Percentiles rank a stretch among this genome's conserved stretches.
Evolutionary conservation across 345 rosid genomes (phyloP).

Genomic region (Eucalyptus sp.): DNA sequence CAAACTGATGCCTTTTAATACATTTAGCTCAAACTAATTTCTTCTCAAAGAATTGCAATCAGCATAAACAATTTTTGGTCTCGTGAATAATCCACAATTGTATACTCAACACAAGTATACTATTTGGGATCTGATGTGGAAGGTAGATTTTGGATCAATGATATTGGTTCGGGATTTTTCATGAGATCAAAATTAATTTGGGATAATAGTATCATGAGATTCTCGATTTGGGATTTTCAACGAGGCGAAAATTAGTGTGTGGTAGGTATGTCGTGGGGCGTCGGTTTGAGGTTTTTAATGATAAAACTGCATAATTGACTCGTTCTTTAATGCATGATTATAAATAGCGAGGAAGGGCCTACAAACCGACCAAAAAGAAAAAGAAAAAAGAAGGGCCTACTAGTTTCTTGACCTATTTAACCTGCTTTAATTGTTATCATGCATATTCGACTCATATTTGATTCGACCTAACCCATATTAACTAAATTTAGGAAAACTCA

Average conservation of each 20-base stretch:
- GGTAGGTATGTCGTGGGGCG: fast-evolving
- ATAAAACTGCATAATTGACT: not conserved
- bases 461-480: too few species aligned
- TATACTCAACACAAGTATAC: not conserved
- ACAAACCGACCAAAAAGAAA: too few species aligned
- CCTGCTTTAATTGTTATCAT: too few species aligned
- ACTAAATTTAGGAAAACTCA: too few species aligned
- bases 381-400: too few species aligned
- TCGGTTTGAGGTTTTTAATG: fast-evolving
- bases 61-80: too few species aligned
- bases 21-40: not conserved
- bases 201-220: fast-evolving
- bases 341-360: not conserved
- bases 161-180: fast-evolving
- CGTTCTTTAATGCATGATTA: not conserved
- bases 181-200: fast-evolving
- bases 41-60: fast-evolving
- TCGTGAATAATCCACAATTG: not conserved
- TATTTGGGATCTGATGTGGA: fast-evolving
- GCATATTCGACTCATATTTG: too few species aligned
- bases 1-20: fast-evolving
- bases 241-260: not conserved
- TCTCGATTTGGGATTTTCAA: fast-evolving
- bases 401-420: fast-evolving
- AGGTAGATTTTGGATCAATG: not conserved